phyloP scores from a whole-genome alignment of 257 asterid species.

The Solanum ossicruentum region DNA sequence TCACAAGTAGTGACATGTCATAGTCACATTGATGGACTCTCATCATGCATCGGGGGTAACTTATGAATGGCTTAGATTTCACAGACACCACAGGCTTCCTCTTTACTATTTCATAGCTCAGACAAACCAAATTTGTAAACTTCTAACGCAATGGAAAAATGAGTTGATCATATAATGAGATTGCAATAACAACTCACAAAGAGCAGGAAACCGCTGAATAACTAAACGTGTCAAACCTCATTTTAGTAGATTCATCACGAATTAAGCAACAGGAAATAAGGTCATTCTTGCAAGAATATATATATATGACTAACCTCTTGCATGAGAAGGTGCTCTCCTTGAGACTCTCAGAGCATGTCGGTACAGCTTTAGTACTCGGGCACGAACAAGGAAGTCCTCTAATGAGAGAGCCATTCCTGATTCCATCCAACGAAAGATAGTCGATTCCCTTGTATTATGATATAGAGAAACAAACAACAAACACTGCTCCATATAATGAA shows the following conservation, averaged over 20 bases:
- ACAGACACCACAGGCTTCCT: neutral
- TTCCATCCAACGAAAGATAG: neutral
- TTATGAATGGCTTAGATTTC: neutral
- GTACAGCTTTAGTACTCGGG: slow-evolving; percentile 74
- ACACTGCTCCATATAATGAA: neutral
- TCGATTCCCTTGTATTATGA: neutral
- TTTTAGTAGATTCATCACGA: neutral
- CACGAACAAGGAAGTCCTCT: slow-evolving; percentile 80
- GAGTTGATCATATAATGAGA: neutral
- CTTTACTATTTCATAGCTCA: neutral
- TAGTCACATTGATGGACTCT: neutral
- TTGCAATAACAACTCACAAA: neutral
- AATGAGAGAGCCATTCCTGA: slow-evolving; percentile 32
- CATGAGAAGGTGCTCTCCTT: slow-evolving; percentile 52
- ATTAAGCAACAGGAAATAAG: neutral
- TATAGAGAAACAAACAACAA: neutral
- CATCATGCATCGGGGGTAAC: neutral
- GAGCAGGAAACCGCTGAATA: neutral
- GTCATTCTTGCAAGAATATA: neutral
- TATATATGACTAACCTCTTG: slow-evolving; percentile 41
- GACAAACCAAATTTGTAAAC: neutral
- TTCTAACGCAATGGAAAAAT: neutral
- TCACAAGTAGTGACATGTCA: neutral
- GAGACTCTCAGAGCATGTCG: slow-evolving; percentile 72
- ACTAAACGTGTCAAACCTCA: neutral